phyloP scores from a whole-genome alignment of 2,329 filamentous ascomycete genomes.

The Trichoderma oligosporum region DNA sequence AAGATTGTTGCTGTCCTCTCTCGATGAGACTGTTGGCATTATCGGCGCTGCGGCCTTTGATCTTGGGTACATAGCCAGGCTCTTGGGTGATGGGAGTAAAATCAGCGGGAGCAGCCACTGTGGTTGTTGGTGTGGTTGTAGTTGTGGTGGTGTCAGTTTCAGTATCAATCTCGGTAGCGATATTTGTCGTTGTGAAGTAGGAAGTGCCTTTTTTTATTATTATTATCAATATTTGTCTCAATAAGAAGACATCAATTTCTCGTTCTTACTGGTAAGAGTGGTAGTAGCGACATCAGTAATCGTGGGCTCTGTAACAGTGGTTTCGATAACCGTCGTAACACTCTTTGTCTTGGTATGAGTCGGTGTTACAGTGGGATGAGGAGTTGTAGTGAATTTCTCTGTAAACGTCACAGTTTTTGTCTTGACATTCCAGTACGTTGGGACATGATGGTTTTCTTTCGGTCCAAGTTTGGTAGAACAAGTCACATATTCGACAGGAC shows the following conservation, averaged over 20 bases:
- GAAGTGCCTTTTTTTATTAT: neutral
- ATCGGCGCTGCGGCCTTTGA: constrained; percentile 13
- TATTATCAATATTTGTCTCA: too few species aligned
- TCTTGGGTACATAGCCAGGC: neutral
- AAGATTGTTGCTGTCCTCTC: neutral
- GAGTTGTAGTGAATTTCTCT: constrained; percentile 8
- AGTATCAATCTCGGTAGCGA: neutral
- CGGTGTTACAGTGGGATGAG: constrained; percentile 6
- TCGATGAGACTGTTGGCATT: constrained; percentile 3
- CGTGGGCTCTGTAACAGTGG: neutral
- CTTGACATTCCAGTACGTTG: constrained; percentile 7
- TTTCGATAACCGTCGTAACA: neutral
- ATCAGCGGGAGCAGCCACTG: constrained; percentile 6
- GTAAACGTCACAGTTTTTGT: constrained; percentile 5
- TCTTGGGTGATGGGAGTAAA: constrained; percentile 12
- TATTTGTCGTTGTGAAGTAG: constrained; percentile 5
- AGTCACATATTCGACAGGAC: neutral
- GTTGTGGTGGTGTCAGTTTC: neutral
- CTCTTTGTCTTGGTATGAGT: constrained; percentile 9
- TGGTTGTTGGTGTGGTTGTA: constrained; percentile 12
- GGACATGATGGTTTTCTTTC: constrained; percentile 3
- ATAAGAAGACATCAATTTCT: fast-evolving
- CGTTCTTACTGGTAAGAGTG: neutral
- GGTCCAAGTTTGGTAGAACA: constrained; percentile 2
- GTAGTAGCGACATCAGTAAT: neutral